Base-by-base conservation (phyloP, 441 rosid genomes). In the Euphorbia corollata region DNA sequence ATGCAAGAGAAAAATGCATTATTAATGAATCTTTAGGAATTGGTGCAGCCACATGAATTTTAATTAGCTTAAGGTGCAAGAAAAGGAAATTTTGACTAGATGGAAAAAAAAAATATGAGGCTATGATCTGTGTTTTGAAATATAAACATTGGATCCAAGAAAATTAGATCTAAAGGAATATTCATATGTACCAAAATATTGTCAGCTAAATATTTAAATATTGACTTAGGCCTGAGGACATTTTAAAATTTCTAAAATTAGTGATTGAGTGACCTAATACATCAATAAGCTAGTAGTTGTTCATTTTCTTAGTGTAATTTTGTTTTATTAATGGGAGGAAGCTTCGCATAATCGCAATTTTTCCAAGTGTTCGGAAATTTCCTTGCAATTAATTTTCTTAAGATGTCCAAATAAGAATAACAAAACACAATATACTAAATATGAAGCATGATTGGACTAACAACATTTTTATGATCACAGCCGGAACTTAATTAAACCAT, bases 91-190 rank as follows among this genome's bases (percentile, higher is more conserved):
- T 22, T 56, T 56, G 16, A 56, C 60, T 12, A 56, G 34, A 56
- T 22, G 19, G 20, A 30, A 59, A 30, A 1, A 32, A 30, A 18
- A 0, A 7, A 11, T 4, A 58, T 32, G 18, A 11, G 38, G 30
- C 15, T 57, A 11, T 4, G 2, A 11, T n/a, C n/a, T 27, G 13
- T 57, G 20, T 50, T 7, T 13, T 51, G 56, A 59, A 59, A 30
- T 59, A 59, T 30, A 11, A 30, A 30, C 32, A 43, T 30, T 59
- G 41, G 63, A 59, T 59, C 63, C 63, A 32, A 59, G 63, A 18
- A 50, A 50, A 50, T 50, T 50, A n/a, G 54, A 50, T 50, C 54
- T n/a, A 36, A 36, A 51, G 56, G 56, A 51, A 51, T 51, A 51
- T 51, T 51, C 55, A 5, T 16, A 18, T 50, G 3, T 18, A 3